Conservation (phyloP, 2,329 filamentous ascomycete species). For the Verticillium isaacii region DNA sequence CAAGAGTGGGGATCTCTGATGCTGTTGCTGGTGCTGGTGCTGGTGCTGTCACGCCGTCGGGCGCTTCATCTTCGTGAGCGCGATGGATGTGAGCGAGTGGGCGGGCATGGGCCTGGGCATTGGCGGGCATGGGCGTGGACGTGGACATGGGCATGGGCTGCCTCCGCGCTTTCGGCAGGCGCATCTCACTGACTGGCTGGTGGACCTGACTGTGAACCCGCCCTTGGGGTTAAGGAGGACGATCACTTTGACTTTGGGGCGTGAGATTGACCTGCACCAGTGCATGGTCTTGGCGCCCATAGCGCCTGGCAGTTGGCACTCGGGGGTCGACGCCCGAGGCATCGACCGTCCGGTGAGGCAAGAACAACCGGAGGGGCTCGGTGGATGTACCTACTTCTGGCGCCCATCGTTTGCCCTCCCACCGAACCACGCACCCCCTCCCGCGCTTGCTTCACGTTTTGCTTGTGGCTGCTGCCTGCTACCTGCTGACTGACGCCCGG, state of each 20-base stretch:
- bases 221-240: neutral
- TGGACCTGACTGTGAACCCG: neutral
- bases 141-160: neutral
- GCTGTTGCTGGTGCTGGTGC: too few species aligned
- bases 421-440: neutral
- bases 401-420: neutral
- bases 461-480: neutral
- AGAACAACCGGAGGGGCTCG: neutral
- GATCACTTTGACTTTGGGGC: neutral
- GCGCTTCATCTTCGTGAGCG: neutral
- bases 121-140: neutral
- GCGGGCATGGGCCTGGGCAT: neutral
- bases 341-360: neutral
- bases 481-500: too few species aligned
- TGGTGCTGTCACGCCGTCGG: neutral
- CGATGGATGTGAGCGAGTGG: neutral
- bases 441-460: neutral
- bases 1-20: neutral
- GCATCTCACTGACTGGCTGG: neutral
- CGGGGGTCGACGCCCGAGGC: neutral
- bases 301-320: neutral
- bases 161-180: neutral
- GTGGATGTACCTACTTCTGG: neutral
- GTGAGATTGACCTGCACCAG: neutral
- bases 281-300: neutral